These are phyloP conservation scores for Magnusiomyces suaveolens DNA, from an alignment of 1,139 yeast species.

Conservation along the genomic window DNA sequence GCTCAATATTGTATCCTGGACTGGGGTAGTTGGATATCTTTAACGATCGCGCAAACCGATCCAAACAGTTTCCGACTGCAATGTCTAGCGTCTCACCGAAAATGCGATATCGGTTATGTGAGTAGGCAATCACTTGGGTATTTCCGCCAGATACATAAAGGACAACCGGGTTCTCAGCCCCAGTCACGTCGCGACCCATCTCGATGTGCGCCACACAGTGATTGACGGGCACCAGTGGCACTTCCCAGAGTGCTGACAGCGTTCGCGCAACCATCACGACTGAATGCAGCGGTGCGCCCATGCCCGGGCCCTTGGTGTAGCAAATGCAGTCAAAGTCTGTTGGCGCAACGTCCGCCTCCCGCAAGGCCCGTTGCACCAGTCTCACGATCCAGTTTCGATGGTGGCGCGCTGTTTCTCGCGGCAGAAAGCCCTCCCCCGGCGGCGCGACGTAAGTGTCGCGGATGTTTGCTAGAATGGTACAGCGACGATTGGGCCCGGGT, in stretches of 20 bases:
- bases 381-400: constrained; percentile 94
- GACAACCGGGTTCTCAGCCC: constrained; percentile 91
- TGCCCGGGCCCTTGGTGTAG: constrained; percentile 97
- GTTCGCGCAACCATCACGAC: constrained; percentile 92
- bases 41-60: constrained; percentile 86
- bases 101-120: constrained; percentile 82
- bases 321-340: constrained; percentile 78
- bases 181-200: constrained; percentile 97
- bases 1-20: constrained; percentile 96
- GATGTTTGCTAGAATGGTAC: constrained; percentile 71
- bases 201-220: constrained; percentile 98
- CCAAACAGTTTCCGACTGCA: constrained; percentile 94
- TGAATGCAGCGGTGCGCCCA: constrained; percentile 96
- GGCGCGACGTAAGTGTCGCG: constrained; percentile 94
- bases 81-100: constrained; percentile 96
- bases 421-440: constrained; percentile 96
- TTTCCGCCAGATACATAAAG: constrained; percentile 96
- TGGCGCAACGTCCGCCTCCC: constrained; percentile 47
- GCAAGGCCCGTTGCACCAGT: constrained; percentile 55
- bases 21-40: constrained; percentile 87
- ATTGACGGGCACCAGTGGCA: constrained; percentile 88
- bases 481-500: constrained; percentile 46
- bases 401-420: constrained; percentile 92
- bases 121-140: constrained; percentile 95
- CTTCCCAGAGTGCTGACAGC: constrained; percentile 63